Conservation (phyloP, 495 filamentous ascomycete species). For the Pseudomonodictys pantanalensis region DNA sequence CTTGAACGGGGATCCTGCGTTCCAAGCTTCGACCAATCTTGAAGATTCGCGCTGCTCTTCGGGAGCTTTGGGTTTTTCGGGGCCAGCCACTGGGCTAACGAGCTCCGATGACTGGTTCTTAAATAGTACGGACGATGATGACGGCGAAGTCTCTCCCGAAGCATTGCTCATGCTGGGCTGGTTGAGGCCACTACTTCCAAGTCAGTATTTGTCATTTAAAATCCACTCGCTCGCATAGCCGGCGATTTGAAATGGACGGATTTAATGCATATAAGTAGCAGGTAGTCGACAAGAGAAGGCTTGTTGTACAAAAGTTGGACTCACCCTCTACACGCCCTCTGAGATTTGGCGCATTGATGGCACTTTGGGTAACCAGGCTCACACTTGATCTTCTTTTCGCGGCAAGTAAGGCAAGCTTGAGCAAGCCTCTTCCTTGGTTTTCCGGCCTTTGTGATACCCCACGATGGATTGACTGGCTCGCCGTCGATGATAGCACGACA, state of each 20-base stretch:
- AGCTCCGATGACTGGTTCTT: conserved; percentile 30
- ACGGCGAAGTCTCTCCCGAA: conserved; percentile 30
- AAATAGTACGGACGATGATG: conserved; percentile 23
- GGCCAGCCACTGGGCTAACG: conserved; percentile 25
- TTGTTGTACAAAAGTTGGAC: conserved; percentile 40
- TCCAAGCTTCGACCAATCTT: conserved; percentile 26
- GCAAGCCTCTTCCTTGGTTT: conserved; percentile 86
- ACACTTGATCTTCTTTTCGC: conserved; percentile 97
- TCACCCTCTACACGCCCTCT: conserved; percentile 80
- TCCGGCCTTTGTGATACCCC: conserved; percentile 90
- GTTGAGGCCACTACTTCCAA: conserved; percentile 27
- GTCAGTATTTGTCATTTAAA: conserved; percentile 30
- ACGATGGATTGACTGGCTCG: conserved; percentile 81
- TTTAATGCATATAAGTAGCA: conserved; percentile 25
- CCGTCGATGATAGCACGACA: conserved; percentile 84
- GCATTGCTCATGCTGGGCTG: conserved; percentile 25
- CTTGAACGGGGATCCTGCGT: conserved; percentile 19
- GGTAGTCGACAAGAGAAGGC: neutral
- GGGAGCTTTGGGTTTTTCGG: conserved; percentile 20
- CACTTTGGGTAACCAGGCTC: conserved; percentile 83
- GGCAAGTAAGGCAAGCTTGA: conserved; percentile 84
- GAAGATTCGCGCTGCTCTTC: conserved; percentile 25
- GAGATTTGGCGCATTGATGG: conserved; percentile 86
- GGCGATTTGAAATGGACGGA: conserved; percentile 24
- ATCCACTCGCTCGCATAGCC: conserved; percentile 15